Percentiles rank a stretch among this genome's conserved stretches.
Conservation (phyloP, 371 early-diverging fungal species). For the Mucor mucedo region DNA sequence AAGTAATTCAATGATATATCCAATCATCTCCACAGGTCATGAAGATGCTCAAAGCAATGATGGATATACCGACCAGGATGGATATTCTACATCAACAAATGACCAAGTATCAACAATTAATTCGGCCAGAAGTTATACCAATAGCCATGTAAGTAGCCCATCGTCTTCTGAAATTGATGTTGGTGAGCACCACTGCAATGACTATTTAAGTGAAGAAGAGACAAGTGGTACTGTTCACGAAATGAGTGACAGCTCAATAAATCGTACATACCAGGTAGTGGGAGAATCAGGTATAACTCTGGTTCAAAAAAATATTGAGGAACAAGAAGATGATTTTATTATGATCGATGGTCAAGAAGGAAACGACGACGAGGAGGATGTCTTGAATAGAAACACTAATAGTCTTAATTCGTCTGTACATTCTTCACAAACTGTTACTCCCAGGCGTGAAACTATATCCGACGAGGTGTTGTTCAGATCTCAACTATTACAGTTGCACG, state of each 20-base stretch:
- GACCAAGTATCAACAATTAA: conserved; percentile 4
- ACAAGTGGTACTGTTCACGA: neutral
- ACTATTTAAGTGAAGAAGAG: neutral
- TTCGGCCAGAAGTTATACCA: conserved; percentile 12
- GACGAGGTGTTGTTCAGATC: conserved; percentile 15
- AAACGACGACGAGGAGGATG: neutral
- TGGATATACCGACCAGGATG: neutral
- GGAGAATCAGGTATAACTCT: neutral
- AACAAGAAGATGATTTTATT: conserved; percentile 15
- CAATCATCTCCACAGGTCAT: conserved; percentile 11
- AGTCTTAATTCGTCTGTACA: neutral
- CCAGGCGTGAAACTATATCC: neutral
- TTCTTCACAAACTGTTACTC: conserved; percentile 6
- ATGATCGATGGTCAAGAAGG: conserved; percentile 2
- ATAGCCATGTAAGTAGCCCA: conserved; percentile 26
- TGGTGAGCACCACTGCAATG: conserved; percentile 4
- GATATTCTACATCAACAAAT: conserved; percentile 4
- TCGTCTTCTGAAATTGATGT: conserved; percentile 13
- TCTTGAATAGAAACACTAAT: neutral
- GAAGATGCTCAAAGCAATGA: neutral
- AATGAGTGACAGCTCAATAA: neutral
- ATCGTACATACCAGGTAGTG: conserved; percentile 4
- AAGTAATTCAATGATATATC: conserved; percentile 16
- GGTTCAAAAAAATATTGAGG: neutral
- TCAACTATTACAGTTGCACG: conserved; percentile 39